phyloP scores from a whole-genome alignment of 352 stramenopile species.

The Phytopythium helicoides region DNA sequence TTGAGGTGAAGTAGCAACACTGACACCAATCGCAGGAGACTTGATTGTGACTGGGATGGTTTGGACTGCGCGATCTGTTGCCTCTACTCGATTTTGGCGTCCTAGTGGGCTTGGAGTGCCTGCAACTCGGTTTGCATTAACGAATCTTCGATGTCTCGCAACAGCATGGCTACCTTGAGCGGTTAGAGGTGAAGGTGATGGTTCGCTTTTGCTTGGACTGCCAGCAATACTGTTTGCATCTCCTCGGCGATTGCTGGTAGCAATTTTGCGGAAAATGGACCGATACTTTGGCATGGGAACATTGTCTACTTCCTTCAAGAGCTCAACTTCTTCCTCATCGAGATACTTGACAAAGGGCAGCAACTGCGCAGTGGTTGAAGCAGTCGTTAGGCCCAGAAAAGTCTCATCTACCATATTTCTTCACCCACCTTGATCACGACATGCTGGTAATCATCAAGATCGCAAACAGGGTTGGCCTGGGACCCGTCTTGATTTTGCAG shows the following conservation, averaged over 20 bases:
- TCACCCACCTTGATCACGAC: slow-evolving; percentile 32
- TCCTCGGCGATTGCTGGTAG: slow-evolving; percentile 10
- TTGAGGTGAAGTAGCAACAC: too few relatives aligned
- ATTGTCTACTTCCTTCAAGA: slow-evolving; percentile 54
- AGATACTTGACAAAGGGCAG: slow-evolving; percentile 21
- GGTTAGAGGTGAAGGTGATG: neutral
- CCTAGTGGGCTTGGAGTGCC: too few relatives aligned
- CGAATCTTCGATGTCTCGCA: too few relatives aligned
- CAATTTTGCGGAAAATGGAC: slow-evolving; percentile 39
- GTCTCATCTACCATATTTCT: neutral
- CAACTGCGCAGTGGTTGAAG: too few relatives aligned
- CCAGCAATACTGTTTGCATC: neutral
- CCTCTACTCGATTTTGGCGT: too few relatives aligned
- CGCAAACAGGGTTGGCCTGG: slow-evolving; percentile 64
- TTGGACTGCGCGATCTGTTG: too few relatives aligned
- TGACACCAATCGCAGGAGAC: neutral
- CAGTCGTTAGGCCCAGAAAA: too few relatives aligned
- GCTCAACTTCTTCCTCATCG: slow-evolving; percentile 66
- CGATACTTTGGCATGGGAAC: slow-evolving; percentile 73
- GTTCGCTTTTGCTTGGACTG: slow-evolving; percentile 5
- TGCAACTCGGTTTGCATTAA: too few relatives aligned
- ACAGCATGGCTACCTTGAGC: too few relatives aligned
- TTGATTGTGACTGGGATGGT: neutral
- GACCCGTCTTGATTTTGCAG: slow-evolving; percentile 55
- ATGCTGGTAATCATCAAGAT: slow-evolving; percentile 56